Evolutionary conservation across 2,329 filamentous ascomycete species (phyloP), one percentile per base, ranked within the genome.

Genomic region (Karstenula rhodostoma): DNA sequence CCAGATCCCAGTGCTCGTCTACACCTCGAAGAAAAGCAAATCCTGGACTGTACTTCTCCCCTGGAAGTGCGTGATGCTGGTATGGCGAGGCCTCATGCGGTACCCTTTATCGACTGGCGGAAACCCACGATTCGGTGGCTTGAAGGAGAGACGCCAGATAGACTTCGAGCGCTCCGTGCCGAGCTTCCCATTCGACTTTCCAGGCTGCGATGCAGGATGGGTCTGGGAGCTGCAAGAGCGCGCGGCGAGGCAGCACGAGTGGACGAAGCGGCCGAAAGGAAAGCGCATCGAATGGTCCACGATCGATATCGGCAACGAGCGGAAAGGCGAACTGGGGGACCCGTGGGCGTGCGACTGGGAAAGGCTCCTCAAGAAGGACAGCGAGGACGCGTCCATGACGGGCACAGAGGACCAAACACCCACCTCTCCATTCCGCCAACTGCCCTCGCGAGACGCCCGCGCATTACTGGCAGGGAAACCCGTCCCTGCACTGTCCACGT

Each of bases 311-410:
- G 92, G 92, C 0, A 84, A 86, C 42, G 89, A 86, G 1, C 86
- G 87, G 55, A 94, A 88, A 71, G 94, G 94, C 1, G 95, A 98
- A 75, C 72, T 96, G 33, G 95, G 95, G 1, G 80, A 86, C 55
- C 93, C 93, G 0, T 92, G 92, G 85, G 87, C 88, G 10, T 97
- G 92, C 77, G 92, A 96, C 72, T 97, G 93, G 85, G 89, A 93
- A 70, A 80, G 81, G 35, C 77, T 96, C n/a, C 82, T 93, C 9
- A 50, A 61, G 56, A 44, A 59, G 10, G 25, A 50, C 6, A 19
- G 54, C 2, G 50, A 35, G 25, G 48, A 47, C 29, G 7, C 19
- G 17, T 37, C 51, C 6, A 57, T 42, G 56, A 32, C 47, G 43
- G 25, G 61, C 33, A 52, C 66, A 59, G 35, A 58, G 8, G 22